phyloP scores from a whole-genome alignment of 768 basidiomycete genomes.

The Trametes cubensis region DNA sequence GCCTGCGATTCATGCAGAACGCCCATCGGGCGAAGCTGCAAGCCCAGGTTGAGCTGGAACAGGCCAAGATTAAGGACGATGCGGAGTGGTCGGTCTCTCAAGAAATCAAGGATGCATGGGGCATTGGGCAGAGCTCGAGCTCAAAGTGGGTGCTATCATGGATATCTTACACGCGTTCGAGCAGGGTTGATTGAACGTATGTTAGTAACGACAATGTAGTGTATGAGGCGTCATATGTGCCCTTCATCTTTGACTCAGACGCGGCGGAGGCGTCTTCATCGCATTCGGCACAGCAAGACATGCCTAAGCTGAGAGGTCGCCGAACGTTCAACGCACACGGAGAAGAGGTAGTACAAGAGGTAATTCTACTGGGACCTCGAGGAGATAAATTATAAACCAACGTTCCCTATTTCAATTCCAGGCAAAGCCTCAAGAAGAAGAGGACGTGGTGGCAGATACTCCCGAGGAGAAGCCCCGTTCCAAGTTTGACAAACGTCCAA shows the following conservation, averaged over 20 bases:
- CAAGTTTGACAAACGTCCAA: slow-evolving; percentile 19
- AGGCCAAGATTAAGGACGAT: slow-evolving; percentile 61
- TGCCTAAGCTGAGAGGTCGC: slow-evolving; percentile 46
- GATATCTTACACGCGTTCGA: no score
- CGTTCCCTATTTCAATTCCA: neutral
- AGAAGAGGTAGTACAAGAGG: slow-evolving; percentile 44
- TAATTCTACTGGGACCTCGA: slow-evolving; percentile 9
- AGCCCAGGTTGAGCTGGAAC: slow-evolving; percentile 51
- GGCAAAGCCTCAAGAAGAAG: slow-evolving; percentile 6
- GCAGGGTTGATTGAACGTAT: neutral
- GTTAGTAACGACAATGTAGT: slow-evolving; percentile 32
- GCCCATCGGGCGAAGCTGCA: slow-evolving; percentile 58
- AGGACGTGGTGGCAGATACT: neutral
- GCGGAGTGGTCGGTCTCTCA: slow-evolving; percentile 64
- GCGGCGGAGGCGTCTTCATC: slow-evolving; percentile 28
- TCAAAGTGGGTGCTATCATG: slow-evolving; percentile 7
- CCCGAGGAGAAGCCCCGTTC: slow-evolving; percentile 9
- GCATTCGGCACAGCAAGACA: neutral
- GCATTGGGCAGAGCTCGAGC: slow-evolving; percentile 18
- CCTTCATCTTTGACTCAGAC: slow-evolving; percentile 58
- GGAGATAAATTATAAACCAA: no score
- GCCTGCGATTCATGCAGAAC: slow-evolving; percentile 76
- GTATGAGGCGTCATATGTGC: slow-evolving; percentile 66
- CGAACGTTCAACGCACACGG: slow-evolving; percentile 56
- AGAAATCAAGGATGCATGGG: slow-evolving; percentile 59